Conservation (phyloP, 2,329 filamentous ascomycete species). For the Macrophomina pseudophaseolina region DNA sequence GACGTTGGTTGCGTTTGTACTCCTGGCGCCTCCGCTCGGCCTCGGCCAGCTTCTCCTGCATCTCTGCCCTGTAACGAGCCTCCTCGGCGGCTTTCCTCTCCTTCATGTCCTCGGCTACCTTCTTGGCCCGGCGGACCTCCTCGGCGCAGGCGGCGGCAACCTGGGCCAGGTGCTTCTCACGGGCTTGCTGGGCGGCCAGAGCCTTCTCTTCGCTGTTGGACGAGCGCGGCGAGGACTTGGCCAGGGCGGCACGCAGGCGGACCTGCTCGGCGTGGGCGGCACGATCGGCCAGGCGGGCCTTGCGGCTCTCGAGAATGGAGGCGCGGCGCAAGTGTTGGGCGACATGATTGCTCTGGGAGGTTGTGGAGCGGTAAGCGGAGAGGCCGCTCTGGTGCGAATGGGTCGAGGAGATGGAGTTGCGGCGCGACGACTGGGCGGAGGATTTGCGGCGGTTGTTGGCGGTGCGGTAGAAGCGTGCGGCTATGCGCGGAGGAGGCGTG, state of each 20-base stretch:
- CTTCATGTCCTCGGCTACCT: slow-evolving; percentile 81
- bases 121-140: slow-evolving; percentile 81
- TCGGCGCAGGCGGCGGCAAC: slow-evolving; percentile 82
- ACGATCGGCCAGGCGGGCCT: slow-evolving; percentile 77
- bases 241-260: slow-evolving; percentile 73
- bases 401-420: slow-evolving; percentile 78
- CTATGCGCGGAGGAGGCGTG: slow-evolving; percentile 75
- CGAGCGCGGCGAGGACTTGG: slow-evolving; percentile 70
- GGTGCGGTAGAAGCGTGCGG: slow-evolving; percentile 74
- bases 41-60: slow-evolving; percentile 80
- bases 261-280: slow-evolving; percentile 86
- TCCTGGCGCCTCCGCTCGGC: slow-evolving; percentile 71
- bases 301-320: slow-evolving; percentile 80
- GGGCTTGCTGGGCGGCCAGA: slow-evolving; percentile 75
- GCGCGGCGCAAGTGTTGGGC: slow-evolving; percentile 80
- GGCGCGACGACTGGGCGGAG: slow-evolving; percentile 72
- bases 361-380: slow-evolving; percentile 48
- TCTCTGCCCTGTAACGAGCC: slow-evolving; percentile 70
- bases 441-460: slow-evolving; percentile 73
- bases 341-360: slow-evolving; percentile 75
- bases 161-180: slow-evolving; percentile 80
- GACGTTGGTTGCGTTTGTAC: slow-evolving; percentile 60
- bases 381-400: slow-evolving; percentile 73
- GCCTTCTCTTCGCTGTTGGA: slow-evolving; percentile 76
- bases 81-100: slow-evolving; percentile 78